These are phyloP conservation scores for Debaryomycetaceae sp. DNA, from an alignment of 1,139 yeast species.

Conservation along the genomic window DNA sequence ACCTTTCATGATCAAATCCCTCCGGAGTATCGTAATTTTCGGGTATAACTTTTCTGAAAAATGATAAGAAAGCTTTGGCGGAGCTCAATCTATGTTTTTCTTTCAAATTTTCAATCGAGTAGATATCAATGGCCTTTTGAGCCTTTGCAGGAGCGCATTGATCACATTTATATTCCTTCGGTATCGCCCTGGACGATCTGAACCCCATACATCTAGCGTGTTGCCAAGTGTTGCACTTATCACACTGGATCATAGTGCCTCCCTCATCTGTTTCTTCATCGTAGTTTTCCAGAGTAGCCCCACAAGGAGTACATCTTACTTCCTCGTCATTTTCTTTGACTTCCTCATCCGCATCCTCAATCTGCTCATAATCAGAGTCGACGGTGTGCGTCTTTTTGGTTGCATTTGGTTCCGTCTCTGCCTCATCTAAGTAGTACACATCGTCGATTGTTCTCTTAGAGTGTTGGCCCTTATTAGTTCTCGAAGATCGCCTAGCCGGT, in stretches of 20 bases:
- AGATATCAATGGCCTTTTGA: conserved; percentile 2
- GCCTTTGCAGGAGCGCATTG: conserved; percentile 16
- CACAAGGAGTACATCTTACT: conserved; percentile 65
- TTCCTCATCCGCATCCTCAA: conserved; percentile 8
- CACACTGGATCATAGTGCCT: conserved; percentile 78
- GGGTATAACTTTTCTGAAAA: conserved; percentile 43
- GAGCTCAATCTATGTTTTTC: conserved; percentile 35
- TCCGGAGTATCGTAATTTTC: conserved; percentile 26
- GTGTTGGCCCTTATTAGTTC: conserved; percentile 42
- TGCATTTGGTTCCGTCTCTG: conserved; percentile 7
- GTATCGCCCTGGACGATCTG: conserved; percentile 21
- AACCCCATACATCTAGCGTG: conserved; percentile 73
- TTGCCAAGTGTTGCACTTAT: conserved; percentile 79
- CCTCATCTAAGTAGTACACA: conserved; percentile 12
- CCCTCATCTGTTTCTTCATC: conserved; percentile 57
- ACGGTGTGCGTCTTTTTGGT: conserved; percentile 6
- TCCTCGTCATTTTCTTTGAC: conserved; percentile 30
- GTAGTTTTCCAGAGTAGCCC: conserved; percentile 60
- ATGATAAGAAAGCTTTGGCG: conserved; percentile 36
- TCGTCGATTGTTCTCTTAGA: conserved; percentile 25
- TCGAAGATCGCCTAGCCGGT: conserved; percentile 30
- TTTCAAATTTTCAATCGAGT: conserved; percentile 15
- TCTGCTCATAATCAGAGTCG: conserved; percentile 9
- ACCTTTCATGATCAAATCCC: conserved; percentile 24
- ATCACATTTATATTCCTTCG: conserved; percentile 32